These are phyloP conservation scores for Mrakiaceae sp. DNA, from an alignment of 1,284 basidiomycete genomes.

Conservation along the genomic window DNA sequence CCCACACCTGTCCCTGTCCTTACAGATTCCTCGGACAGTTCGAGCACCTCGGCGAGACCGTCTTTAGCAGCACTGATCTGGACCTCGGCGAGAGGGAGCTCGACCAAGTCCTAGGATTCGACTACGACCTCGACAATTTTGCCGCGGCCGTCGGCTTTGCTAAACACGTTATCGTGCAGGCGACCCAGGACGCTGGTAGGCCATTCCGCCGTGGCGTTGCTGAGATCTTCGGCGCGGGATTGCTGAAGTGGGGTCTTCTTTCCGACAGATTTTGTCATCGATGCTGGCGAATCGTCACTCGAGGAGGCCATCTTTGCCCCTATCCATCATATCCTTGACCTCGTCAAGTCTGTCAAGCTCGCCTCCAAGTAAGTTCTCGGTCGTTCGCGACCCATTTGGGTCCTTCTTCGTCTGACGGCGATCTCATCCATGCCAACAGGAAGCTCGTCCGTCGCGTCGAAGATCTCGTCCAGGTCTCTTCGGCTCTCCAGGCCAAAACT, in stretches of 20 bases:
- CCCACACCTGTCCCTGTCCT: not conserved
- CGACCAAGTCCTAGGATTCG: slow-evolving; percentile 66
- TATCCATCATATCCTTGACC: slow-evolving; percentile 65
- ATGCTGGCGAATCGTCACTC: slow-evolving; percentile 60
- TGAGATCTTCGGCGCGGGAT: slow-evolving; percentile 10
- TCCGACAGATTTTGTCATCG: slow-evolving; percentile 52
- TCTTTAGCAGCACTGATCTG: slow-evolving; percentile 66
- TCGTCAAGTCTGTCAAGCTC: slow-evolving; percentile 65
- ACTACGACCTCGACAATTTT: slow-evolving; percentile 84
- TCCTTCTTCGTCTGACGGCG: no score
- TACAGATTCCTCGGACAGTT: slow-evolving; percentile 75
- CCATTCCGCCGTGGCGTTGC: slow-evolving; percentile 10
- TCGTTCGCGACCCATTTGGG: not conserved
- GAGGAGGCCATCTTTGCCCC: slow-evolving; percentile 65
- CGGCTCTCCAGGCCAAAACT: slow-evolving; percentile 58
- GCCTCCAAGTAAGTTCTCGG: slow-evolving; percentile 52
- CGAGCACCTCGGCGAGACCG: slow-evolving; percentile 75
- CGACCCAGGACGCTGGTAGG: slow-evolving; percentile 64
- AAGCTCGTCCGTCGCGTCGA: slow-evolving; percentile 76
- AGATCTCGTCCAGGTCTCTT: slow-evolving; percentile 57
- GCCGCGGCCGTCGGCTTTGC: slow-evolving; percentile 76
- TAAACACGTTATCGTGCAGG: slow-evolving; percentile 63
- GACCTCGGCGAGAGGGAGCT: slow-evolving; percentile 80
- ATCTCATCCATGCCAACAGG: slow-evolving; percentile 36
- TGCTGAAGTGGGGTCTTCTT: not conserved